Evolutionary conservation across 2,329 filamentous ascomycete species (phyloP), one percentile per base, ranked within the genome.

Genomic region (Diplocarpon mali): DNA sequence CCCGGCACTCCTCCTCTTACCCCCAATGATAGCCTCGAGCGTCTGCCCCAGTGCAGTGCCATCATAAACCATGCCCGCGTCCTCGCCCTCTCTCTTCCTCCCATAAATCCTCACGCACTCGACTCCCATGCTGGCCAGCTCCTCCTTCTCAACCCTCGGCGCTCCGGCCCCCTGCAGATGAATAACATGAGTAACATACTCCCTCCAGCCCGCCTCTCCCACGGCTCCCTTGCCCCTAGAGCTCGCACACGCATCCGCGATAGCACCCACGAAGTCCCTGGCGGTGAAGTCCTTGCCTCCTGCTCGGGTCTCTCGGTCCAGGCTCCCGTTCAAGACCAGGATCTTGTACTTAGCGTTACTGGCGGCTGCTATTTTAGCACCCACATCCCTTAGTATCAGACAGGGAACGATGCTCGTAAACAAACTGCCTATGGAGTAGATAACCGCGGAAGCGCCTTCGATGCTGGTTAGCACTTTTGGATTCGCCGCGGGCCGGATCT

Each of bases 351-450:
- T 64, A 27, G 73, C 68, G 1, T 39, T 40, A 3, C 34, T 40
- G 5, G 46, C 44, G 12, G 65, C 64, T 1, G 72, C 66, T 16
- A 86, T 69, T 0, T 78, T 76, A 15, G 77, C 70, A 0, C 85
- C 86, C 0, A 93, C 79, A 3, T 83, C 85, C 17, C 78, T 74
- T 6, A 95, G 72, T 5, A 96, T 76, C 1, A 96, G 67, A 13
- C 80, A 88, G 0, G 90, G 90, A 1, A 95, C 73, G 29, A 96
- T 76, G 5, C 84, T 90, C 0, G 90, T 96, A 64, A 93, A 96
- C 0, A 96, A 69, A 1, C 83, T 89, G n/a, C 92, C 92, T 47
- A 96, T 93, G 62, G 84, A 89, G 66, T 95, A 96, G 37, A 96
- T 76, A 8, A 95, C 71, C 1, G 78, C 80, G 45, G 78, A 73